These are phyloP conservation scores for Suillus brevipes DNA, from an alignment of 768 basidiomycete genomes.

Conservation along the genomic window DNA sequence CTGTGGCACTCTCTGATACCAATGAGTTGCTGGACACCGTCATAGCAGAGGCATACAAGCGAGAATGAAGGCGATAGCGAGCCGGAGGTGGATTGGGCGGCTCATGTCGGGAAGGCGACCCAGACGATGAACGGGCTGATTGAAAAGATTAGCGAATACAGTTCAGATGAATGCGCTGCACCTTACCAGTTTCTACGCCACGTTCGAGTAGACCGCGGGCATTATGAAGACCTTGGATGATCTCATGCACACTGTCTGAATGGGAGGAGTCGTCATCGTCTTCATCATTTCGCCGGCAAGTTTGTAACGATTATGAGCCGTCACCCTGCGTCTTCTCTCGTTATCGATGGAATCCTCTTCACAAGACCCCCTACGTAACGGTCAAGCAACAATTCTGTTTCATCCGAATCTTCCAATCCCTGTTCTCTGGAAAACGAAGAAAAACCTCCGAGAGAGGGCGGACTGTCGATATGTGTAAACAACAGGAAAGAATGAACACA, in stretches of 20 bases:
- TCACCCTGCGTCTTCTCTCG: not conserved
- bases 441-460: not conserved
- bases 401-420: not conserved
- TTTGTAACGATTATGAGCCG: not conserved
- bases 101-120: not conserved
- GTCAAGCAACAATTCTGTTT: not conserved
- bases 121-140: slow-evolving; percentile 2
- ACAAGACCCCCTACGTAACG: not conserved
- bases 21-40: slow-evolving; percentile 39
- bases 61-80: slow-evolving; percentile 14
- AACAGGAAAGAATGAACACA: not conserved
- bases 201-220: slow-evolving; percentile 1
- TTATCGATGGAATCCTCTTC: not conserved
- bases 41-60: slow-evolving; percentile 21
- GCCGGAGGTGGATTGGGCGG: not conserved
- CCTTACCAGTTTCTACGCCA: slow-evolving; percentile 7
- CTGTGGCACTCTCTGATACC: slow-evolving; percentile 45
- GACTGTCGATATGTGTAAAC: not conserved
- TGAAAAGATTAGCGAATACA: not conserved
- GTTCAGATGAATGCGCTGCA: no score
- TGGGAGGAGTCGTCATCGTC: not conserved
- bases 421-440: not conserved
- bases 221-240: slow-evolving; percentile 4
- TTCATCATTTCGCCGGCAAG: not conserved
- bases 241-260: not conserved